Base-by-base conservation (phyloP, 352 stramenopile genomes). In the Globisporangium barbulae region DNA sequence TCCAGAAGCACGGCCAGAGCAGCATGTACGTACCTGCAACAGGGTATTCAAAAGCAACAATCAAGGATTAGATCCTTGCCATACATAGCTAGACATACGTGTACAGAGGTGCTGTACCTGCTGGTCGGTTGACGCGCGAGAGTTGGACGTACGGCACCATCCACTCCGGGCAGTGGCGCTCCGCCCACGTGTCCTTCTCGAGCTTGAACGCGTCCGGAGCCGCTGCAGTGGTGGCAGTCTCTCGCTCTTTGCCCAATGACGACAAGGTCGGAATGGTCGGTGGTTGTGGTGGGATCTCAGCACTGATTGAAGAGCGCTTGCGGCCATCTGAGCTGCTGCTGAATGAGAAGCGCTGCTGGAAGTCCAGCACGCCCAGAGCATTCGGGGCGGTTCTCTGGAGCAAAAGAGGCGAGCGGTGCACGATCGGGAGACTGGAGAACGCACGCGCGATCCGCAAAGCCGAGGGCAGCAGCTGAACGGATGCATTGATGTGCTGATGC, bases 1-100 rank as follows among this genome's bases (percentile, higher is more conserved):
- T 98, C 97, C 97, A 99, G 58, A 96, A 96, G 69, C 96, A 98
- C 6, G 98, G 98, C 85, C 96, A 98, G 33, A 99, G 75, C 54
- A 99, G 78, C 68, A 99, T 94, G 68, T 98, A 98, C 12, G 97
- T 99, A 28, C 81, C 85, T 70, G 22, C 8, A 30, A 19, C 17
- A 28, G 10, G 8, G 19, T 39, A 28, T 33, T 35, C 52, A n/a
- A n/a, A 17, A 71, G 12, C 13, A n/a, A n/a, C n/a, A n/a, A n/a
- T n/a, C n/a, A n/a, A n/a, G n/a, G n/a, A n/a, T n/a, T n/a, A n/a
- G n/a, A n/a, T n/a, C n/a, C n/a, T n/a, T 41, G 15, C 28, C 25
- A 7, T 28, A 12, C 3, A 41, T 25, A 39, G 3, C 1, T 31
- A 28, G 7, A 31, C 21, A 31, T 53, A 28, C 6, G 30, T 12